Evolutionary conservation across 345 rosid genomes (phyloP), one percentile per base, ranked within the genome.

Genomic region (Lepidium africanum): DNA sequence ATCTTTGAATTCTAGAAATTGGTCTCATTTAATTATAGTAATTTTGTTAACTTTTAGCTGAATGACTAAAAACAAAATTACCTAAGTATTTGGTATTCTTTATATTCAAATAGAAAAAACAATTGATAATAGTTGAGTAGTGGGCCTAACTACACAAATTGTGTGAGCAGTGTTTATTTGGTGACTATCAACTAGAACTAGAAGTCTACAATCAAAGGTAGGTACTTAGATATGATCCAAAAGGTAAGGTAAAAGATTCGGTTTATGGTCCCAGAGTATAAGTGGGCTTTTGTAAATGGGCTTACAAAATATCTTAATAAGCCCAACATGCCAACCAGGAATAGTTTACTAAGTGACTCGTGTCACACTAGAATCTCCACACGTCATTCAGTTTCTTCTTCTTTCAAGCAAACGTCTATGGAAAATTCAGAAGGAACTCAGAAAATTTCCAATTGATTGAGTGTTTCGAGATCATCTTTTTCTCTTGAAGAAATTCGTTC

Each of bases 331-430:
- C 21, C 3, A 21, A 37, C 23, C 11, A 5, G 4, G 3, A 25
- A 25, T 5, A 27, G 32, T 5, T 27, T 27, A 27, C 32, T 27
- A 27, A 5, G 2, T 9, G 57, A 32, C 75, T 63, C 69, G 75
- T 71, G 63, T 53, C 32, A 0, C 1, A 1, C 5, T 42, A 17
- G 12, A 7, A 5, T 16, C 12, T 49, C n/a, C 10, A 59, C 55
- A 62, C 69, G 69, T 71, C 69, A 71, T 52, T 62, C 48, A 43
- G 48, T 43, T 63, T 53, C 68, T 2, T 32, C 40, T 13, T 51
- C 69, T 35, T 51, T 10, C 25, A 25, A 59, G 40, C 16, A 69
- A 69, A 58, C 59, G 42, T 45, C 51, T 45, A 52, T 4, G 10
- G 14, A 54, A 33, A 16, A 54, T 0, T 16, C 8, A 36, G 60